phyloP scores from a whole-genome alignment of 2,329 filamentous ascomycete genomes.

The Teratosphaeria destructans region DNA sequence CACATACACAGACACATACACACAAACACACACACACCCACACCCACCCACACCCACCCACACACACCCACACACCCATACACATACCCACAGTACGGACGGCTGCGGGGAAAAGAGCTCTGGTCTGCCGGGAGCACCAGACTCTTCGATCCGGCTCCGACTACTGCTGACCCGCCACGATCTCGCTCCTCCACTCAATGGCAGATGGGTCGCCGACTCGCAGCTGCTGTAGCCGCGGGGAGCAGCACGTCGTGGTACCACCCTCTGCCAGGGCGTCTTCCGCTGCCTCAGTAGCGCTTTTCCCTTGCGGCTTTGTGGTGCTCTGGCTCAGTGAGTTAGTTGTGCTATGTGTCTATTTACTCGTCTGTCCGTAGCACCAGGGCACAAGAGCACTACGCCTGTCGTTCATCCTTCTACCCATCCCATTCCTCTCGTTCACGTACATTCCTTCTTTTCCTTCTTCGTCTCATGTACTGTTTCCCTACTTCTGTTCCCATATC shows the following conservation, averaged over 20 bases:
- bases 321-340: neutral
- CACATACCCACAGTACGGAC: neutral
- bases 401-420: constrained; percentile 5
- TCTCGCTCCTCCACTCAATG: neutral
- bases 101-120: neutral
- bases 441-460: constrained; percentile 1
- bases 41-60: no score
- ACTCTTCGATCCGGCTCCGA: neutral
- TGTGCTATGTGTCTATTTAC: constrained; percentile 9
- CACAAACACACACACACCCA: no score
- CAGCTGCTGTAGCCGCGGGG: constrained; percentile 8
- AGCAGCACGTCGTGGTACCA: constrained; percentile 12
- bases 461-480: neutral
- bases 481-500: neutral
- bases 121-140: neutral
- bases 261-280: constrained; percentile 12
- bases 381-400: constrained; percentile 5
- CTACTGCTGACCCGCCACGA: neutral
- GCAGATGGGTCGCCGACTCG: neutral
- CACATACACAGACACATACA: no score
- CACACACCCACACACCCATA: no score
- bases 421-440: constrained; percentile 3
- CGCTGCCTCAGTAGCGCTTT: constrained; percentile 3
- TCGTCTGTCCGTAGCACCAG: constrained; percentile 7
- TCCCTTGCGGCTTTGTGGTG: constrained; percentile 21